Evolutionary conservation across 2,329 filamentous ascomycete genomes (phyloP).

Genomic region (Fusarium sp.): DNA sequence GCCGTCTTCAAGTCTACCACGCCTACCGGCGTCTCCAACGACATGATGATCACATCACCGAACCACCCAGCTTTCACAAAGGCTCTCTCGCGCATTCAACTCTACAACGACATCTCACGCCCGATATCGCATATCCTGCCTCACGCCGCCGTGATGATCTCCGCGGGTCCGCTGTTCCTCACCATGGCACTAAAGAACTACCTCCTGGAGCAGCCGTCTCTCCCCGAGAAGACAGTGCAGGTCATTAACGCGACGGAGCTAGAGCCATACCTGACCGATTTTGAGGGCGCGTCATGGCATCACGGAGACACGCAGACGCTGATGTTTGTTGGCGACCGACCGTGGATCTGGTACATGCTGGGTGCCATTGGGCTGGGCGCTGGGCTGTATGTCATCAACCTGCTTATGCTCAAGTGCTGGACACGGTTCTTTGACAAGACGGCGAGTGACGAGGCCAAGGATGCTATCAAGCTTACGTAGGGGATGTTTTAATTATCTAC

Average conservation of each 20-base stretch:
- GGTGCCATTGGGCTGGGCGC: constrained; percentile 43
- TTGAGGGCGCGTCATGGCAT: constrained; percentile 60
- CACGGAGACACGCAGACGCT: constrained; percentile 60
- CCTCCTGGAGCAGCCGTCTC: constrained; percentile 62
- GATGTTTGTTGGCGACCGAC: constrained; percentile 60
- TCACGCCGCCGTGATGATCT: constrained; percentile 85
- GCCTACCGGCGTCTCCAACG: constrained; percentile 84
- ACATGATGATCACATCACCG: constrained; percentile 80
- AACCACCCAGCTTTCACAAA: constrained; percentile 80
- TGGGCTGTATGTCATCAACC: constrained; percentile 38
- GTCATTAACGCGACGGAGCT: constrained; percentile 48
- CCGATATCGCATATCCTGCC: constrained; percentile 72
- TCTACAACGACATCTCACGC: constrained; percentile 68
- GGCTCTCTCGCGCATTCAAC: constrained; percentile 74
- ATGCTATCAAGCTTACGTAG: constrained; percentile 41
- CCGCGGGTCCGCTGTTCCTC: constrained; percentile 80
- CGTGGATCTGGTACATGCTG: constrained; percentile 51
- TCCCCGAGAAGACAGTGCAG: constrained; percentile 46
- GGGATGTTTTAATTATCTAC: constrained; percentile 12
- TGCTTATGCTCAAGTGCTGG: constrained; percentile 28
- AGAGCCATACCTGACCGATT: constrained; percentile 53
- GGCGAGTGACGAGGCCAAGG: constrained; percentile 30
- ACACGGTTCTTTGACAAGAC: constrained; percentile 24
- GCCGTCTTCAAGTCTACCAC: constrained; percentile 63
- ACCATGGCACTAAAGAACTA: constrained; percentile 83